These are phyloP conservation scores for Peronospora belbahrii DNA, from an alignment of 352 stramenopile species.

Conservation along the genomic window DNA sequence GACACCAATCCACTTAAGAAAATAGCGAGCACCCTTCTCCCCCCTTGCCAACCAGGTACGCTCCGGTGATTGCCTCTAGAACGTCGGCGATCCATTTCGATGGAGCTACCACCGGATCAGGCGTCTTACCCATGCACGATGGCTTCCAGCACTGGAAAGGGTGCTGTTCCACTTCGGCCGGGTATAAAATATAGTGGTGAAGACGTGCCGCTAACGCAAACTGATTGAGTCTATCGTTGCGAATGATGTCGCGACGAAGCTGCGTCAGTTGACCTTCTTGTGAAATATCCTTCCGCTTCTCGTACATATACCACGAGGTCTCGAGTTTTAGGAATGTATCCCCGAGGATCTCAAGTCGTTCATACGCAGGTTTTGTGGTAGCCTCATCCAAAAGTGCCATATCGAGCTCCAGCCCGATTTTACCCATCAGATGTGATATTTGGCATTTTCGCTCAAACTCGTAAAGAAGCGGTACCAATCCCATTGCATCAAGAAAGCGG, in stretches of 20 bases:
- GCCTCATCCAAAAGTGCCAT: conserved; percentile 67
- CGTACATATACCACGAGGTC: conserved; percentile 80
- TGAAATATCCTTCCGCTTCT: conserved; percentile 56
- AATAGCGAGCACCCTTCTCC: conserved; percentile 69
- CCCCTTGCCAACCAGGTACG: conserved; percentile 62
- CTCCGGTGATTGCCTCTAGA: conserved; percentile 72
- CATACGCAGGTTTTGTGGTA: conserved; percentile 79
- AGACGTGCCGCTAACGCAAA: conserved; percentile 51
- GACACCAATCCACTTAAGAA: conserved; percentile 71
- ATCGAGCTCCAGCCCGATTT: conserved; percentile 71
- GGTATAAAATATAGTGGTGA: conserved; percentile 78
- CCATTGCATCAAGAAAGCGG: conserved; percentile 73
- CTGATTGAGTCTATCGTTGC: conserved; percentile 73
- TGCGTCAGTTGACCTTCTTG: conserved; percentile 70
- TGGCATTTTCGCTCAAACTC: conserved; percentile 87
- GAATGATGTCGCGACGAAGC: conserved; percentile 78
- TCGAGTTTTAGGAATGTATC: conserved; percentile 84
- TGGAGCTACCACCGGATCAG: conserved; percentile 57
- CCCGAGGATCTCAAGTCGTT: conserved; percentile 74
- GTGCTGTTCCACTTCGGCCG: conserved; percentile 69
- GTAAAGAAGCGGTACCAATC: conserved; percentile 75
- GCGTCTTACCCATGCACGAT: conserved; percentile 81
- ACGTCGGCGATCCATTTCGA: conserved; percentile 84
- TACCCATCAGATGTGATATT: conserved; percentile 77
- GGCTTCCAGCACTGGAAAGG: conserved; percentile 82